phyloP scores from a whole-genome alignment of 2,329 filamentous ascomycete species.

The Hirsutella thompsonii region DNA sequence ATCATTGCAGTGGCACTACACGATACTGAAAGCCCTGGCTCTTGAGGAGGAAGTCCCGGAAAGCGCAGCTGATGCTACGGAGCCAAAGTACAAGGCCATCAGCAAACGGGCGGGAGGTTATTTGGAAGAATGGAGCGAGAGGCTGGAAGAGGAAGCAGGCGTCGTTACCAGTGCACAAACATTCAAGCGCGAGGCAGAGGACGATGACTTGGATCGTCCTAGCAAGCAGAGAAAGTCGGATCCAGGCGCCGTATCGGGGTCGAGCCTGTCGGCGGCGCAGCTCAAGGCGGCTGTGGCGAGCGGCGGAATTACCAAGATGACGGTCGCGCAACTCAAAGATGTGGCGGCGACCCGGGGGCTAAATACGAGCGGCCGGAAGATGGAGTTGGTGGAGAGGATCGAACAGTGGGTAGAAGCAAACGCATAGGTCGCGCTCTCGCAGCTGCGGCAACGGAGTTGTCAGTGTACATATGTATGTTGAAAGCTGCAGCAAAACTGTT shows the following conservation, averaged over 20 bases:
- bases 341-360: conserved; percentile 33
- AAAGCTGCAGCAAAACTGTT: too few species aligned
- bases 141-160: conserved; percentile 44
- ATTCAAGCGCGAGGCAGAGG: conserved; percentile 39
- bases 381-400: conserved; percentile 39
- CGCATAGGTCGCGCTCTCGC: too few species aligned
- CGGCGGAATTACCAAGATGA: conserved; percentile 38
- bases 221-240: conserved; percentile 31
- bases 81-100: conserved; percentile 78
- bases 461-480: too few species aligned
- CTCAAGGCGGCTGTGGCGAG: conserved; percentile 30
- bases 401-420: conserved; percentile 44
- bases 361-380: conserved; percentile 37
- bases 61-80: conserved; percentile 59
- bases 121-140: conserved; percentile 62
- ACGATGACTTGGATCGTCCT: conserved; percentile 25
- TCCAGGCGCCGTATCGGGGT: conserved; percentile 18
- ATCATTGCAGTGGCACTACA: conserved; percentile 92
- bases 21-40: conserved; percentile 80
- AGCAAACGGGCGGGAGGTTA: conserved; percentile 75
- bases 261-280: conserved; percentile 29
- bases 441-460: too few species aligned
- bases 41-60: conserved; percentile 84
- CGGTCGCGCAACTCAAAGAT: conserved; percentile 38
- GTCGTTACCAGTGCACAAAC: conserved; percentile 23